Evolutionary conservation across 2,329 filamentous ascomycete genomes (phyloP).

Genomic region (Nemania diffusa): DNA sequence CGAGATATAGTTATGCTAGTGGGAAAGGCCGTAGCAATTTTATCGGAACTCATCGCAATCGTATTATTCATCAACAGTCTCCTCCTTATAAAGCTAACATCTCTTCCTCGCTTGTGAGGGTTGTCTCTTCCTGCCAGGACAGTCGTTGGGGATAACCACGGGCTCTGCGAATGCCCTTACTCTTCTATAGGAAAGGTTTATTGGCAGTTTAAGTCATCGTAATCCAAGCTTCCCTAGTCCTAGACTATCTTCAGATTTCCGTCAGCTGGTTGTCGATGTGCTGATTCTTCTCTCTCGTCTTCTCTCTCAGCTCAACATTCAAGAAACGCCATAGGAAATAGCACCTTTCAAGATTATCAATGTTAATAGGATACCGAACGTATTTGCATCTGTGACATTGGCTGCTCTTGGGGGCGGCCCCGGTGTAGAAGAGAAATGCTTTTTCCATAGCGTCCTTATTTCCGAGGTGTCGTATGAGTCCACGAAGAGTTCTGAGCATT

Average conservation of each 20-base stretch:
- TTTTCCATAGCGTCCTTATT: constrained; percentile 3
- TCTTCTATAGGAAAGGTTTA: neutral
- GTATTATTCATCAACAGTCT: neutral
- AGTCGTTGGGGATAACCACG: too few relatives aligned
- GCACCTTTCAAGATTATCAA: too few relatives aligned
- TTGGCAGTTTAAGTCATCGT: neutral
- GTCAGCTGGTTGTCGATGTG: neutral
- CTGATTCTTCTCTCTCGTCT: too few relatives aligned
- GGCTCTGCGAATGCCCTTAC: neutral
- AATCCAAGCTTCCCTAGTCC: neutral
- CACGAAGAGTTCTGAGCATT: neutral
- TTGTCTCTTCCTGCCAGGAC: too few relatives aligned
- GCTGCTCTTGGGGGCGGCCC: neutral
- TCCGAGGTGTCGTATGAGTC: neutral
- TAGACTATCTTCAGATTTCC: neutral
- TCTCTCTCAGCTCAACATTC: too few relatives aligned
- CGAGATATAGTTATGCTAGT: too few relatives aligned
- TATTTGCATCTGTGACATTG: too few relatives aligned
- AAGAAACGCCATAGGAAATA: too few relatives aligned
- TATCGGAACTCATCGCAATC: neutral
- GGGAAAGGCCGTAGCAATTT: too few relatives aligned
- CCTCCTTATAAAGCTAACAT: too few relatives aligned
- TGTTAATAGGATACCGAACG: too few relatives aligned
- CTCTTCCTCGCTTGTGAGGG: too few relatives aligned
- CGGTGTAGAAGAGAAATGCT: neutral